phyloP scores from a whole-genome alignment of 2,329 filamentous ascomycete genomes.

The Pseudocercospora eumusae region DNA sequence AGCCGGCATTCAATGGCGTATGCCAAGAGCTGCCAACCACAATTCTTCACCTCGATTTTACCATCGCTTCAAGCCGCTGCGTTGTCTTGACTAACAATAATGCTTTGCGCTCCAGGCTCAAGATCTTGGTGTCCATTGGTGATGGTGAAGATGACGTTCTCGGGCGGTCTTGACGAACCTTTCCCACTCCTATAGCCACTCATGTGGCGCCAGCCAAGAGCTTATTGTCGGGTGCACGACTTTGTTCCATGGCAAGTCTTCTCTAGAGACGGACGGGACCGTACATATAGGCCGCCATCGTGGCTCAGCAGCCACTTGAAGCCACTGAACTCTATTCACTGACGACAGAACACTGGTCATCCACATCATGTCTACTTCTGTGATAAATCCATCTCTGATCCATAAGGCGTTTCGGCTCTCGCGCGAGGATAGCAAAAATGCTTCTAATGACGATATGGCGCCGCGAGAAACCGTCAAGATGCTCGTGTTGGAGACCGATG shows the following conservation, averaged over 20 bases:
- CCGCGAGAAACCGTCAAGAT: slow-evolving; percentile 42
- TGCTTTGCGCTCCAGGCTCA: background rate
- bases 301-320: background rate
- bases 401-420: background rate
- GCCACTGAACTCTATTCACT: background rate
- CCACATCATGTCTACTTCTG: background rate
- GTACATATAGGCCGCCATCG: background rate
- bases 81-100: background rate
- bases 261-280: background rate
- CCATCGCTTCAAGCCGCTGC: background rate
- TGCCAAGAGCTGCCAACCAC: background rate
- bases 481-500: slow-evolving; percentile 62
- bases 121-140: background rate
- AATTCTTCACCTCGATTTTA: background rate
- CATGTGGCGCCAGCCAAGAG: background rate
- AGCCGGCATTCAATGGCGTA: background rate
- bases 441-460: background rate
- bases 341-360: background rate
- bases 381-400: background rate
- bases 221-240: background rate
- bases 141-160: background rate
- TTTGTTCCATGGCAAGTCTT: background rate
- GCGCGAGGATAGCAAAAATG: background rate
- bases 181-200: background rate
- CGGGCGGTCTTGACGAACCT: background rate